Evolutionary conservation across 2,329 filamentous ascomycete genomes (phyloP), one percentile per base, ranked within the genome.

Genomic region (Lasiodiplodia citricola): DNA sequence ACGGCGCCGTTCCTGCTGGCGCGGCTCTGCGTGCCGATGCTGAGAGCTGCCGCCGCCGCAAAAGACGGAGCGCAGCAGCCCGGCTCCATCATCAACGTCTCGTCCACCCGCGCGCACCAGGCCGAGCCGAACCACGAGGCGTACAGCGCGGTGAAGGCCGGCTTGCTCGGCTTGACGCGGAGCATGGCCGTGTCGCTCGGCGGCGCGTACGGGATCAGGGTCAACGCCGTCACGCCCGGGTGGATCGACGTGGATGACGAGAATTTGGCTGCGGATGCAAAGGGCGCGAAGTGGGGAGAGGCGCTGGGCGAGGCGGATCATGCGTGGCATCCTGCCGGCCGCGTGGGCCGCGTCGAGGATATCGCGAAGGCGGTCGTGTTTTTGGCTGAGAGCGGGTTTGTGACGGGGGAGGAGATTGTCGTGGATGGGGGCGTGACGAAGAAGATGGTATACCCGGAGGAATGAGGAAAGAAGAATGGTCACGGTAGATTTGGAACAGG

Each of bases 171-270:
- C 0, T 72, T 87, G 35, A 83, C 82, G 62, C 84, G 85, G 71
- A 80, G 80, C 11, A 81, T 86, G 81, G 80, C 83, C 13, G 79
- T 84, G 8, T 83, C 81, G 50, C 74, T 86, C 16, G 81, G 79
- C 1, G 77, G 81, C 60, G 73, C 76, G 3, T 79, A 81, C 55
- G 79, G 80, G 13, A 80, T 87, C 31, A 77, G 83, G 4, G 82
- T 84, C 31, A 86, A 85, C 70, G 80, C 83, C 0, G 82, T 87
- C 18, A 72, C 85, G 41, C 84, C 83, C 0, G 84, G 85, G 0
- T 87, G 85, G 85, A 84, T 87, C 57, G 80, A 86, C 71, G 84
- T 86, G 8, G 76, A 73, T 57, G 77, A 85, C 56, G 81, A 83
- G 74, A 79, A 76, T 52, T 77, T 77, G 70, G 73, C 73, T 50